phyloP scores from a whole-genome alignment of 1,284 basidiomycete species.

The Gymnopus androsaceus region DNA sequence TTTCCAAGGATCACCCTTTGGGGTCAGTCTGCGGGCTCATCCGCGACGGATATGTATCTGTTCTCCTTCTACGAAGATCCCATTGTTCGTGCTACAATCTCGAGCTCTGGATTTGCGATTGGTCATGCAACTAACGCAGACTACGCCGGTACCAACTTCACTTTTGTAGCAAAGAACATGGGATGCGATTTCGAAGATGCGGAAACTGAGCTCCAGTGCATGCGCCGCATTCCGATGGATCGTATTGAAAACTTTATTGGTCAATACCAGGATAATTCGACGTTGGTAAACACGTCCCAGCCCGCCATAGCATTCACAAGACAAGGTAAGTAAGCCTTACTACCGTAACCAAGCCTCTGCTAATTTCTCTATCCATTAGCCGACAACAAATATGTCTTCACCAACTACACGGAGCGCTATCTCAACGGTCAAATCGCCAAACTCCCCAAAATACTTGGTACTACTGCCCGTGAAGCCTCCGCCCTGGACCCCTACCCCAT shows the following conservation, averaged over 20 bases:
- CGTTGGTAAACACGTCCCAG: neutral
- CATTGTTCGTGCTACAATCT: slow-evolving; percentile 1
- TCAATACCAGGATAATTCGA: slow-evolving; percentile 3
- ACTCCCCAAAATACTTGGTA: neutral
- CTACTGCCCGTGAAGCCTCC: neutral
- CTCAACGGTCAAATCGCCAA: neutral
- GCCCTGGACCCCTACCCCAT: neutral
- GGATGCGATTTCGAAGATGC: slow-evolving; percentile 3
- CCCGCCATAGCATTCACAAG: neutral
- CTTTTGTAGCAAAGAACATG: neutral
- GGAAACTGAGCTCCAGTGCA: neutral
- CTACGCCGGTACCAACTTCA: neutral
- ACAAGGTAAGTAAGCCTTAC: neutral
- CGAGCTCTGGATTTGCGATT: neutral
- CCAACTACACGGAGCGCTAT: slow-evolving; percentile 2
- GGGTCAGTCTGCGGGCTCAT: slow-evolving; percentile 1
- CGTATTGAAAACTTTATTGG: slow-evolving; percentile 2
- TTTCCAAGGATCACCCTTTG: slow-evolving; percentile 7
- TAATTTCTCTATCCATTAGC: neutral
- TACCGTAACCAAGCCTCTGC: neutral
- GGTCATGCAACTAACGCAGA: neutral
- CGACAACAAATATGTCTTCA: slow-evolving; percentile 1
- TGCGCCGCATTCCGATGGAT: neutral
- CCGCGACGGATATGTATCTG: slow-evolving; percentile 2
- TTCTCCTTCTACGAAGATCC: slow-evolving; percentile 1